phyloP scores from a whole-genome alignment of 2,329 filamentous ascomycete species.

The Epichloe scottii region DNA sequence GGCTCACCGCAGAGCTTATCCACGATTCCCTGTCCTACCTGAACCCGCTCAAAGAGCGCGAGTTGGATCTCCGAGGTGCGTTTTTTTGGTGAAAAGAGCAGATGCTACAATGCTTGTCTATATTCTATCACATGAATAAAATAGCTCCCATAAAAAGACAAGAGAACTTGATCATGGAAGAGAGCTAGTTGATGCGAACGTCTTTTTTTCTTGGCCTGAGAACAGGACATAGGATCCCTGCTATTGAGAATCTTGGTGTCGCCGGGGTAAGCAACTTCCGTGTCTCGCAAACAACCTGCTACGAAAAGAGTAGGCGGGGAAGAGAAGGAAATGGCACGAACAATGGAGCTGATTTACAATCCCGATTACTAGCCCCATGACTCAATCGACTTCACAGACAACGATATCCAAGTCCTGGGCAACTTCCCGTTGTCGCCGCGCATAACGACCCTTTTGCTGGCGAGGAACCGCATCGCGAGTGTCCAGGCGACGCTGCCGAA shows the following conservation, averaged over 20 bases:
- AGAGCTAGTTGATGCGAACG: constrained; percentile 71
- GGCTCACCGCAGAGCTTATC: constrained; percentile 92
- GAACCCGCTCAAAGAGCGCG: constrained; percentile 96
- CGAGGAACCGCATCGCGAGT: constrained; percentile 72
- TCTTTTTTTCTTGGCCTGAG: constrained; percentile 29
- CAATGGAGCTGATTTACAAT: background rate
- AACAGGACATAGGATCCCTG: constrained; percentile 92
- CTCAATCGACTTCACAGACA: constrained; percentile 96
- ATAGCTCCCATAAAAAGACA: constrained; percentile 6
- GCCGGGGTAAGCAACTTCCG: constrained; percentile 56
- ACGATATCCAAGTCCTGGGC: constrained; percentile 78
- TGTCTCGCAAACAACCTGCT: background rate
- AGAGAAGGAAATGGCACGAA: background rate
- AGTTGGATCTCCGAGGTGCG: constrained; percentile 99
- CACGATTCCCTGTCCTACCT: constrained; percentile 92
- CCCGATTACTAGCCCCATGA: constrained; percentile 61
- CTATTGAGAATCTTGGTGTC: constrained; percentile 94
- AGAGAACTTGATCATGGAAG: constrained; percentile 33
- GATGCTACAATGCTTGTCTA: constrained; percentile 62
- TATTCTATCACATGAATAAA: background rate
- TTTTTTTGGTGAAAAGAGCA: constrained; percentile 66
- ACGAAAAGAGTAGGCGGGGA: background rate
- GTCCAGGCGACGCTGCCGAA: constrained; percentile 66
- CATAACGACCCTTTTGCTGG: constrained; percentile 75
- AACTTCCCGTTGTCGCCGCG: constrained; percentile 91